Evolutionary conservation across 192 early-diverging fungal species (phyloP).

Genomic region (Coemansia sp.): DNA sequence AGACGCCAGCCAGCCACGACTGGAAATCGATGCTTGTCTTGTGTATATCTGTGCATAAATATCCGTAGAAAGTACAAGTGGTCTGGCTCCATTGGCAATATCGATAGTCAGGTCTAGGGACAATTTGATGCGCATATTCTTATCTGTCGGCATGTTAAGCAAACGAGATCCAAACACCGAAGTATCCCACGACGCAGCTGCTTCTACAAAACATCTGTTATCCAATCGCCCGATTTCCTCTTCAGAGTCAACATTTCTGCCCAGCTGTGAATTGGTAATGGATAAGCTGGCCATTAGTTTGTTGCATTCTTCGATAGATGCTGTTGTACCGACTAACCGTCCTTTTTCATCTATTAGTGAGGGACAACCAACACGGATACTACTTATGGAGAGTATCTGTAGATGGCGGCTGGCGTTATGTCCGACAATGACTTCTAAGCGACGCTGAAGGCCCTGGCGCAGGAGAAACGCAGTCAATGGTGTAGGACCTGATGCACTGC

Average conservation of each 20-base stretch:
- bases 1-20: conserved; percentile 23
- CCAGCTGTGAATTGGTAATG: conserved; percentile 49
- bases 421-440: conserved; percentile 62
- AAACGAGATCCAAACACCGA: conserved; percentile 68
- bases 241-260: background rate
- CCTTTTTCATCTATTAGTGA: conserved; percentile 64
- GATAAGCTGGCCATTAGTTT: conserved; percentile 16
- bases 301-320: background rate
- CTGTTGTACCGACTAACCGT: conserved; percentile 28
- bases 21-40: conserved; percentile 33
- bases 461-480: conserved; percentile 55
- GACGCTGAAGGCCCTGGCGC: conserved; percentile 74
- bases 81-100: conserved; percentile 59
- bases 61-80: conserved; percentile 61
- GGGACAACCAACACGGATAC: conserved; percentile 26
- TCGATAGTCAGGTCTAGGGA: conserved; percentile 58
- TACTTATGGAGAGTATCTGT: conserved; percentile 34
- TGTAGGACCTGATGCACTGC: conserved; percentile 40
- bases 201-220: conserved; percentile 62
- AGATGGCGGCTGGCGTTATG: conserved; percentile 71
- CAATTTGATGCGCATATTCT: conserved; percentile 62
- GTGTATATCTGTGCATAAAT: conserved; percentile 62
- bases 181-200: conserved; percentile 72
- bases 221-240: conserved; percentile 54
- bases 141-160: conserved; percentile 63